Percentiles rank a stretch among this genome's conserved stretches.
phyloP scores from a whole-genome alignment of 306 rosid genomes.

The Gynostemma pentaphyllum region DNA sequence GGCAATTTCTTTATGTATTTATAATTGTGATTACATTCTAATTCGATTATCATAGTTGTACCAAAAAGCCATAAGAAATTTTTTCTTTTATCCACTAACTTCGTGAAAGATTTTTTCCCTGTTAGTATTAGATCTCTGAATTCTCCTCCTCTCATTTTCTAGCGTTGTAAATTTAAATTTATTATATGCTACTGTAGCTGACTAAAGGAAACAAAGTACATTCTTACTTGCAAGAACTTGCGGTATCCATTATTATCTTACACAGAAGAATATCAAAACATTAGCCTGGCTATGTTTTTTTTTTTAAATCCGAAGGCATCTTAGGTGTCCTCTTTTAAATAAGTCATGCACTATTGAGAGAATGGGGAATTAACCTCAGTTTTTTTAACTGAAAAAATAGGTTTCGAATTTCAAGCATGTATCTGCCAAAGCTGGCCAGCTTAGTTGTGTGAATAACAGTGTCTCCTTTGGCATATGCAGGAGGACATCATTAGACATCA shows the following conservation, averaged over 20 bases:
- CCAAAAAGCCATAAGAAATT: not conserved
- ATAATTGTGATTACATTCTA: not conserved
- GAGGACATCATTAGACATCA: constrained; percentile 37
- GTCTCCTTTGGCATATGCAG: constrained; percentile 33
- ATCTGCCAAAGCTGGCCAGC: not conserved
- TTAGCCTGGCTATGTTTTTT: not conserved
- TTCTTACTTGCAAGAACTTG: not conserved
- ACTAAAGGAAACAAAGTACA: not conserved
- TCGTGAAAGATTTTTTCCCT: not conserved
- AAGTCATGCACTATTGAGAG: too few relatives aligned
- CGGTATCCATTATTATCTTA: not conserved
- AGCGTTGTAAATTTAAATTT: not conserved
- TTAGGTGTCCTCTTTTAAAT: not conserved
- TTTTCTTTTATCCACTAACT: not conserved
- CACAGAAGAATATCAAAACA: not conserved
- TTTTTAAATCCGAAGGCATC: not conserved
- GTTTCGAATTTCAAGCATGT: not conserved
- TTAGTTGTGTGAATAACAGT: not conserved
- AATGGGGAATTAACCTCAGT: not conserved
- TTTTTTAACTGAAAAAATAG: not conserved
- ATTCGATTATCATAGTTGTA: not conserved
- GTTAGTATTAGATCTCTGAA: not conserved
- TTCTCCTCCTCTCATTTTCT: not conserved
- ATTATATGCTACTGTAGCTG: not conserved
- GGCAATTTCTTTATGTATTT: not conserved